Evolutionary conservation across 805 yeast genomes (phyloP), one percentile per base, ranked within the genome.

Genomic region (Pichia cabralensis): DNA sequence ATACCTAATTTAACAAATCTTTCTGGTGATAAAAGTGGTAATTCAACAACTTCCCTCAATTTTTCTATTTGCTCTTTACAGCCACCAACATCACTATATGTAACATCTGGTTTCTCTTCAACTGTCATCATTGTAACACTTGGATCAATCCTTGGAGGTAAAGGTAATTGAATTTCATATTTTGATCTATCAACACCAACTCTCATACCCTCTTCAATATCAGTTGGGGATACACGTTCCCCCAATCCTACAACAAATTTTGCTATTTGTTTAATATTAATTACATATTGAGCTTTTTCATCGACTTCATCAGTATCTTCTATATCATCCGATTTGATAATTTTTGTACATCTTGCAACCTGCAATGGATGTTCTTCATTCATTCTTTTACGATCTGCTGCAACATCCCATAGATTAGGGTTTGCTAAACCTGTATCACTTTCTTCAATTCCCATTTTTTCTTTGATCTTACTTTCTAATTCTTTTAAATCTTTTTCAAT

Each of bases 51-150:
- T 60, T 88, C 97, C 57, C 96, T 74, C 41, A 88, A 68, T 60
- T 89, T 88, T 58, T 92, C 99, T 51, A 92, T 89, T 60, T 92
- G 99, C 43, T 92, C 97, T 65, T 92, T 92, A 58, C 96, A 85
- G 25, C 99, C 99, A 49, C 99, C 99, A 43, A 92, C 88, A 57
- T 92, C 99, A 42, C 94, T 83, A 60, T 92, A 92, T 2, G 99
- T 92, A 25, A 92, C 97, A 61, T 92, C 98, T 11, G 98, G 99
- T 60, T 92, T 92, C 62, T 92, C 99, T 61, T 92, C 99, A 31
- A 92, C 99, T 2, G 97, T 89, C 99, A 92, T 92, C 98, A 92
- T 92, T 6, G 98, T 92, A 35, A 92, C 99, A 26, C 86, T 74
- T 11, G 99, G 97, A 59, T 92, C 99, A 55, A 92, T 92, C 53